Conservation (phyloP, 805 yeast species). For the Lachancea meyersii region DNA sequence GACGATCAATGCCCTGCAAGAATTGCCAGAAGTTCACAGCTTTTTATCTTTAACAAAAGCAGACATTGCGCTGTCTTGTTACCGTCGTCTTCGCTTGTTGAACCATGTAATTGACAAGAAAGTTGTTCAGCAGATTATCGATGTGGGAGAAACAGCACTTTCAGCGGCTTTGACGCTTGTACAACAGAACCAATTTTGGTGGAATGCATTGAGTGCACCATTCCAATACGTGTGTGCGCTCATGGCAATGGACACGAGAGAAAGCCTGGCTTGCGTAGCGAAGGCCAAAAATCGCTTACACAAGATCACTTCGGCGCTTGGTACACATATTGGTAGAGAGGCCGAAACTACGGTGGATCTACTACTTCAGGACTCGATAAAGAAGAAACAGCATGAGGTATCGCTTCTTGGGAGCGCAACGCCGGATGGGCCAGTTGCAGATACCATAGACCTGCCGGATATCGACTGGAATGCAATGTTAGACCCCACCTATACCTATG, state of each 20-base stretch:
- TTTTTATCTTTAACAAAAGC: slow-evolving; percentile 11
- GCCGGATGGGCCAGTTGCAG: slow-evolving; percentile 4
- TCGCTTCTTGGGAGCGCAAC: slow-evolving; percentile 8
- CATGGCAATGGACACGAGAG: slow-evolving; percentile 13
- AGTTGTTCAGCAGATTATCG: slow-evolving; percentile 10
- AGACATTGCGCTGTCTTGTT: slow-evolving; percentile 11
- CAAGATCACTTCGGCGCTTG: slow-evolving; percentile 6
- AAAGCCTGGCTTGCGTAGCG: slow-evolving; percentile 11
- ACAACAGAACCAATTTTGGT: slow-evolving; percentile 10
- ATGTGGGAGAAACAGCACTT: slow-evolving; percentile 9
- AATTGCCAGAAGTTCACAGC: slow-evolving; percentile 8
- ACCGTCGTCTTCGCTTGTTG: slow-evolving; percentile 11
- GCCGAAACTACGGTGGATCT: slow-evolving; percentile 12
- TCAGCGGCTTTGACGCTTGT: slow-evolving; percentile 9
- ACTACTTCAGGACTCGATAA: slow-evolving; percentile 12
- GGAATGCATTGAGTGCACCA: slow-evolving; percentile 13
- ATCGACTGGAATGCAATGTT: slow-evolving; percentile 12
- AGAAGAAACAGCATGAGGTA: slow-evolving; percentile 10
- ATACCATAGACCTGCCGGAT: not conserved
- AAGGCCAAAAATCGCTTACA: slow-evolving; percentile 7
- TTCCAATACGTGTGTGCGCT: slow-evolving; percentile 14
- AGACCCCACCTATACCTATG: slow-evolving; percentile 11
- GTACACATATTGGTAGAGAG: slow-evolving; percentile 10
- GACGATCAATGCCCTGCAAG: slow-evolving; percentile 5
- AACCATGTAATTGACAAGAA: slow-evolving; percentile 9